Conservation (phyloP, 257 asterid genomes). For the Coffea eugenioides region DNA sequence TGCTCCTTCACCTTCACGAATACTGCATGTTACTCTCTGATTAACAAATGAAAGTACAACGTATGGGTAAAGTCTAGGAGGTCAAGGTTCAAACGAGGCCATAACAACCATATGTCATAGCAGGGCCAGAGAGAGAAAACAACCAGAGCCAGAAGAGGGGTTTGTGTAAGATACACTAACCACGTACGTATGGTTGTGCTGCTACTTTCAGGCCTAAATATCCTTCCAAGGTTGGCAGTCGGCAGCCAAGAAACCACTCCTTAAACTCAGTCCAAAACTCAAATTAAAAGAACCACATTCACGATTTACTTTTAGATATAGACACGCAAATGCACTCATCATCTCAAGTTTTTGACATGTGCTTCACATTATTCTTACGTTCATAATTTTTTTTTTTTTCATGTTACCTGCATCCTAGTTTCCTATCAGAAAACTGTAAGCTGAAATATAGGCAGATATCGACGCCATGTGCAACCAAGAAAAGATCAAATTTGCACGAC, state of each 20-base stretch:
- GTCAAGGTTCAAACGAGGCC: too few species aligned
- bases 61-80: too few species aligned
- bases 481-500: neutral
- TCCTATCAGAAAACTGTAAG: neutral
- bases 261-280: neutral
- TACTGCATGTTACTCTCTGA: neutral
- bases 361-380: neutral
- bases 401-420: neutral
- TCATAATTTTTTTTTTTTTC: neutral
- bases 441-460: neutral
- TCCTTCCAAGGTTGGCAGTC: neutral
- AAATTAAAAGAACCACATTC: neutral
- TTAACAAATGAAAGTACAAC: too few species aligned
- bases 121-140: too few species aligned
- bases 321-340: neutral
- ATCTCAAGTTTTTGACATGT: neutral
- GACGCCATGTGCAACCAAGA: constrained; percentile 9
- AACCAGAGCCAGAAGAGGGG: neutral
- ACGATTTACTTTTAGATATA: too few species aligned
- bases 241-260: neutral
- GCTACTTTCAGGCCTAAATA: neutral
- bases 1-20: neutral
- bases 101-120: too few species aligned
- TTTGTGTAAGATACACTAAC: neutral
- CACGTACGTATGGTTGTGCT: neutral